Conservation (phyloP, 176 grass and related monocot genomes). For the Aechmea fasciata region DNA sequence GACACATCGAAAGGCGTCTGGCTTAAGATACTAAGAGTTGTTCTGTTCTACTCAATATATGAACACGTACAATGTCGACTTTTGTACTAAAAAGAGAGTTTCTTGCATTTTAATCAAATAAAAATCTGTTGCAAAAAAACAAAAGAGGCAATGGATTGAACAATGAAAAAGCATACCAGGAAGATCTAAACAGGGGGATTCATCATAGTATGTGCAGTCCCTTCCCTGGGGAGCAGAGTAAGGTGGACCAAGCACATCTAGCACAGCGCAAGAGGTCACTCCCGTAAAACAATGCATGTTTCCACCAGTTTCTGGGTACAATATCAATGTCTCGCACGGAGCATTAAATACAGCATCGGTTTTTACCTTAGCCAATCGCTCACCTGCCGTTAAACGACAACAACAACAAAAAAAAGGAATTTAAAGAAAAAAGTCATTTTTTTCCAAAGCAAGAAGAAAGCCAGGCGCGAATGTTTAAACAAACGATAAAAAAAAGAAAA, state of each 20-base stretch:
- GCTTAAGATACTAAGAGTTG: too few species aligned
- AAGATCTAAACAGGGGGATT: conserved; percentile 24
- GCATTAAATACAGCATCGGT: conserved; percentile 41
- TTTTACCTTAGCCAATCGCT: conserved; percentile 59
- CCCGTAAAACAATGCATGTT: conserved; percentile 87
- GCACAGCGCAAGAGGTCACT: conserved; percentile 65
- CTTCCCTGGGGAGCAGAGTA: conserved; percentile 46
- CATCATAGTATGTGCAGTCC: conserved; percentile 55
- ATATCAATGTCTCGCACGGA: conserved; percentile 42
- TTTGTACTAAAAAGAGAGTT: too few species aligned
- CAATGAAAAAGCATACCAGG: conserved; percentile 26
- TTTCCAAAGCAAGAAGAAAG: background rate
- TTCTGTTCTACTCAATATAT: too few species aligned
- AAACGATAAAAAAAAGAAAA: background rate
- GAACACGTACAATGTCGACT: too few species aligned
- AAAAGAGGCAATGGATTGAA: background rate
- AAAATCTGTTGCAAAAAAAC: too few species aligned
- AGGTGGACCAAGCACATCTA: conserved; percentile 74
- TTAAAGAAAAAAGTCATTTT: background rate
- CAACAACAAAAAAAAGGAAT: background rate
- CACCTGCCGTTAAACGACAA: conserved; percentile 9
- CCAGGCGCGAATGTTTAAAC: background rate
- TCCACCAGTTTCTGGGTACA: conserved; percentile 71
- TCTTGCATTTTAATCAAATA: too few species aligned
- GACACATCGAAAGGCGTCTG: too few species aligned